phyloP scores from a whole-genome alignment of 75 land plant species.

The Ceratopteris richardii region DNA sequence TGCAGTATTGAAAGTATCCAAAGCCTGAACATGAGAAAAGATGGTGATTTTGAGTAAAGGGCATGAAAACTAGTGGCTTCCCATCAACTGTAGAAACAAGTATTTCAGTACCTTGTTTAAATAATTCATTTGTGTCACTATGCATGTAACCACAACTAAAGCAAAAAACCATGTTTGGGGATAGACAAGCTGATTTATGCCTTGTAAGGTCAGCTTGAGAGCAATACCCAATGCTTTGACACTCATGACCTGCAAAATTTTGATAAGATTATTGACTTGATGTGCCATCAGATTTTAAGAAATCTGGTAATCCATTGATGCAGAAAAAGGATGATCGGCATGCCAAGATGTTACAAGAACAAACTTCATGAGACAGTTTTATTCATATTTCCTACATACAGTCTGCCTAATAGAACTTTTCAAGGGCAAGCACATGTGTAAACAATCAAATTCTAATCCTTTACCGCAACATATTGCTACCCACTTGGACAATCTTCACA shows the following conservation, averaged over 20 bases:
- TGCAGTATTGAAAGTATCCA: constrained; percentile 84
- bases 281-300: too few relatives aligned
- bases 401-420: too few relatives aligned
- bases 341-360: too few relatives aligned
- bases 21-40: constrained; percentile 40
- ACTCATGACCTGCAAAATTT: constrained; percentile 95
- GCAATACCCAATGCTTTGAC: constrained; percentile 78
- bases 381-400: too few relatives aligned
- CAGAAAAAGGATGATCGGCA: too few relatives aligned
- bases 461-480: too few relatives aligned
- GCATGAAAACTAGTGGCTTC: not conserved
- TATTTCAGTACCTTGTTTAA: constrained; percentile 1
- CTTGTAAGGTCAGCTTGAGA: constrained; percentile 62
- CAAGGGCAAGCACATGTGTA: too few relatives aligned
- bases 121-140: constrained; percentile 65
- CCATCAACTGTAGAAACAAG: not conserved
- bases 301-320: too few relatives aligned
- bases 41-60: not conserved
- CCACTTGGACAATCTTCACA: too few relatives aligned
- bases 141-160: constrained; percentile 49
- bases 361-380: too few relatives aligned
- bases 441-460: too few relatives aligned
- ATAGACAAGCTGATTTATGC: constrained; percentile 44
- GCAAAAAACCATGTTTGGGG: constrained; percentile 71
- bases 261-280: too few relatives aligned